Percentiles rank a stretch among this genome's conserved stretches.
phyloP scores from a whole-genome alignment of 176 grass and related monocot genomes.

The Areca catechu region DNA sequence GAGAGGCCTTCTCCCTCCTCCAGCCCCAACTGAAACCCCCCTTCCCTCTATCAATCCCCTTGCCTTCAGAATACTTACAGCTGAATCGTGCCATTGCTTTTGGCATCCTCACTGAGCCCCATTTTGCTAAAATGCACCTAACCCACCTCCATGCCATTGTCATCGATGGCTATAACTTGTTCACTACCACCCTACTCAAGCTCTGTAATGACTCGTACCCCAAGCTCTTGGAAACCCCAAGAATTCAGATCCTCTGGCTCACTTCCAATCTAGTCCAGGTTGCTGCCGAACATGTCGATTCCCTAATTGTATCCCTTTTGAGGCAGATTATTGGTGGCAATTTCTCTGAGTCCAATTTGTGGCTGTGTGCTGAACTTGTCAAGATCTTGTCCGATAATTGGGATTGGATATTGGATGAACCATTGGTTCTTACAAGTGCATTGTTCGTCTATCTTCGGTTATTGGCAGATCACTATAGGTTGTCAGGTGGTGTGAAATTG shows the following conservation, averaged over 20 bases:
- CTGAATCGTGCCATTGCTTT: conserved; percentile 51
- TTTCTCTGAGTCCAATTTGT: conserved; percentile 44
- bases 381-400: conserved; percentile 24
- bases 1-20: conserved; percentile 19
- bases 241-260: conserved; percentile 40
- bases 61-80: conserved; percentile 43
- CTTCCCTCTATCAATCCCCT: conserved; percentile 26
- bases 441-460: conserved; percentile 39
- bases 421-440: conserved; percentile 22
- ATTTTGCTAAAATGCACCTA: conserved; percentile 21
- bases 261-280: conserved; percentile 37
- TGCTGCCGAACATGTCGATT: conserved; percentile 28
- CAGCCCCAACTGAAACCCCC: conserved; percentile 47
- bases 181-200: conserved; percentile 40
- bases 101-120: conserved; percentile 37
- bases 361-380: conserved; percentile 21
- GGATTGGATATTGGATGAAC: conserved; percentile 28
- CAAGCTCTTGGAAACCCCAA: conserved; percentile 39
- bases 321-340: conserved; percentile 42
- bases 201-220: conserved; percentile 32
- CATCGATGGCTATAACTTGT: conserved; percentile 45
- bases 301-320: conserved; percentile 40
- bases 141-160: conserved; percentile 59
- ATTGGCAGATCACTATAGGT: conserved; percentile 48
- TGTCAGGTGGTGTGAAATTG: conserved; percentile 28